Evolutionary conservation across 805 yeast species (phyloP), one percentile per base, ranked within the genome.

Genomic region (Kuraishia cidri): DNA sequence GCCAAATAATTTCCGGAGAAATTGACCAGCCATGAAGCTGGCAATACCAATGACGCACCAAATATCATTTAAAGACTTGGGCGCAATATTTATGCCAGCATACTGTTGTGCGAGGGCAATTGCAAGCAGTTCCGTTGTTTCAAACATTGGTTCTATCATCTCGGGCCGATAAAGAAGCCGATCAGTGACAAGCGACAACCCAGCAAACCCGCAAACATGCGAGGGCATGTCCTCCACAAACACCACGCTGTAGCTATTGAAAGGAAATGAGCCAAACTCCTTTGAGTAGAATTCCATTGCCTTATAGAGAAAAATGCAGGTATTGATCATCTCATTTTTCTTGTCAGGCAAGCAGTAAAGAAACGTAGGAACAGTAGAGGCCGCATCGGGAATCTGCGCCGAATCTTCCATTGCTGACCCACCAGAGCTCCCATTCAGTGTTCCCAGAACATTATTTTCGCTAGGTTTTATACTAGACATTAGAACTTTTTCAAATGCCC

Each of bases 251-350:
- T 80, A 87, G 16, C 92, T 76, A 12, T 86, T 74, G 48, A 85
- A 90, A 0, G 98, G 97, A 41, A 76, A 94, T 0, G 97, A 83
- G 4, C 97, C 96, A 53, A 80, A 92, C 43, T 88, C 95, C 41
- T 81, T 77, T 32, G 86, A 76, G 45, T 75, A 86, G 48, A 69
- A 87, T 38, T 87, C 94, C 46, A 92, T 64, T 0, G 94, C 94
- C 45, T 72, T 76, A 43, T 75, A 75, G 5, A 88, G 61, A 30
- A 87, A 80, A 6, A 83, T 61, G 21, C 94, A 81, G 0, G 95
- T 73, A 47, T 88, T 88, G 16, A 66, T 44, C 9, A 79, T 78
- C 50, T 71, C 55, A 28, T 68, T 63, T 36, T 61, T 68, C 24
- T 63, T 67, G 0, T 77, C 79, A 0, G 87, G 79, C 3, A 79